A percentile compares a stretch with the other conserved stretches of the same genome.
Evolutionary conservation across 1,284 basidiomycete genomes (phyloP).

Genomic region (Volvariella surrecta): DNA sequence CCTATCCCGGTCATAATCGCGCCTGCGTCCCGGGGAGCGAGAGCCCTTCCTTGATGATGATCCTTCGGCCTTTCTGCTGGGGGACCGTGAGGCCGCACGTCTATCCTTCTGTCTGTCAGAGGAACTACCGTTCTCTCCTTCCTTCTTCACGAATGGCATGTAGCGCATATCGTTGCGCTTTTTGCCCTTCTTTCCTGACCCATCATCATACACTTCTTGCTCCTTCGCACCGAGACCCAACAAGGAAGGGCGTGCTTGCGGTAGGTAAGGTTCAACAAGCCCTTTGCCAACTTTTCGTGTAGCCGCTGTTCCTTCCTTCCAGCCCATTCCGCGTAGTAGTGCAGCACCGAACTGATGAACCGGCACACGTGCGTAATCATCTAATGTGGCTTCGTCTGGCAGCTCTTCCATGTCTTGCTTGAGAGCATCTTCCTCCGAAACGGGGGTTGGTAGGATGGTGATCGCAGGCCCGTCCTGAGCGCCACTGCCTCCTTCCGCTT

Average conservation of each 20-base stretch:
- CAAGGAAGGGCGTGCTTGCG: constrained; percentile 71
- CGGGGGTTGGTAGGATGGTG: constrained; percentile 46
- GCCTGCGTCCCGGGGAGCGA: constrained; percentile 20
- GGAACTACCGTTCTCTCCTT: constrained; percentile 28
- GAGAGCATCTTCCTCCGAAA: constrained; percentile 74
- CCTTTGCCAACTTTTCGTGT: constrained; percentile 48
- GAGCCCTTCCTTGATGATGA: constrained; percentile 22
- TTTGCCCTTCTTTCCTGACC: constrained; percentile 35
- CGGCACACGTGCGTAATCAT: constrained; percentile 88
- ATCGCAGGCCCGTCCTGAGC: constrained; percentile 26
- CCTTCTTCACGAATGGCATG: constrained; percentile 64
- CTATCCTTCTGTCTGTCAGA: constrained; percentile 18
- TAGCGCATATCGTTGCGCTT: constrained; percentile 61
- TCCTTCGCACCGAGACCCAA: constrained; percentile 91
- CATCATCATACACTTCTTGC: constrained; percentile 58
- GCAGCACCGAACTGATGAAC: constrained; percentile 92
- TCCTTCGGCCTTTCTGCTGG: constrained; percentile 16
- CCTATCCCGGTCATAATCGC: constrained; percentile 19
- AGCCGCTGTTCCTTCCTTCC: constrained; percentile 78
- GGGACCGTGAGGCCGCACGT: constrained; percentile 30
- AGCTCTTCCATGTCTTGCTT: constrained; percentile 73
- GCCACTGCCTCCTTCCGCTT: constrained; percentile 29
- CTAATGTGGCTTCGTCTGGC: constrained; percentile 68
- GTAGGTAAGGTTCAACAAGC: constrained; percentile 70
- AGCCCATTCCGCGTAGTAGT: constrained; percentile 94